Base-by-base conservation (phyloP, 2,329 filamentous ascomycete species). In the Aureobasidium sp. region DNA sequence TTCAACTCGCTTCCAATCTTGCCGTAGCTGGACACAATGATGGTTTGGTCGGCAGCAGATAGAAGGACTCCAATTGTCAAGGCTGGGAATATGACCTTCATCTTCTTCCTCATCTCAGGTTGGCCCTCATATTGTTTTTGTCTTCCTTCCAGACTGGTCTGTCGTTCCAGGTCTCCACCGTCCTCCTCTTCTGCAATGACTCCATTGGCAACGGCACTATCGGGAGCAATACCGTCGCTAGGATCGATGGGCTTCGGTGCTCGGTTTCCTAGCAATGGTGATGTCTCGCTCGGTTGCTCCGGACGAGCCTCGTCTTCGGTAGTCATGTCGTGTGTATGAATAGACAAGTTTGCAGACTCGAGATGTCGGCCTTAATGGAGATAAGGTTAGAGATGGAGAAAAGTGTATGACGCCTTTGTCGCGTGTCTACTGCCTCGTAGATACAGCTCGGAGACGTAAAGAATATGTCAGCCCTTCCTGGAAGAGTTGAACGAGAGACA, bases 11-110 rank as follows among this genome's bases (percentile, higher is more conserved):
- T 89, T 12, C 88, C 89, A 68, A 93, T 92, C 65, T 82, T 84
- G 55, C 87, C 87, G 72, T 92, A 92, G n/a, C 82, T 86, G n/a
- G 85, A 85, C 53, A 92, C 84, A 34, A 89, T 86, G 60, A 92
- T 84, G 0, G 90, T 90, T 72, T 92, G 88, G 70, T 93, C 89
- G 56, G 87, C 81, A 4, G 89, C 87, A 24, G 86, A 82, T 8
- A 93, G 79, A 70, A 89, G 90, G 44, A 92, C 65, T n/a, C 85
- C 85, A 59, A 87, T 80, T 9, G 80, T 82, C 51, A 87, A 73
- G 1, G 85, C 84, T 2, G 85, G 85, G 37, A 87, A 73, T 61
- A 88, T 82, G 66, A 59, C 36, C 15, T 59, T 59, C 70, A 86
- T 71, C 52, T 74, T 73, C 66, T 76, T 76, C 63, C 72, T 76